These are phyloP conservation scores for Cyclotella choctawhatcheeana DNA, from an alignment of 108 stramenopile genomes.

Conservation along the genomic window DNA sequence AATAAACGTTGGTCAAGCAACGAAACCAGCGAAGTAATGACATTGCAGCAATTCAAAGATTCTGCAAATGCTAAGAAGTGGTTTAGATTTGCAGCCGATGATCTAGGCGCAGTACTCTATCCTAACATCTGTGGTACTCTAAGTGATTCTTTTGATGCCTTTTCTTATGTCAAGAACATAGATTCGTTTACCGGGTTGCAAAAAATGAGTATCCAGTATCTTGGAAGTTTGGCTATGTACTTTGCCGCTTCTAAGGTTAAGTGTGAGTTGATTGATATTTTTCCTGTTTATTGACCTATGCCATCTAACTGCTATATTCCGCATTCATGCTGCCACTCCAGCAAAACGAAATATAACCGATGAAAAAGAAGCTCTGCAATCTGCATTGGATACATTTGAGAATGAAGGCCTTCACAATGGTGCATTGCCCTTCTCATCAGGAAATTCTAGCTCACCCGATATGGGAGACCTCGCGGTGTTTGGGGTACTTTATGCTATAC, in stretches of 20 bases:
- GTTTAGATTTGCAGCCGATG: slow-evolving; percentile 80
- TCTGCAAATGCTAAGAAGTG: slow-evolving; percentile 66
- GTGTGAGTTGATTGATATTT: slow-evolving; percentile 58
- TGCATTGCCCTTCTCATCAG: slow-evolving; percentile 34
- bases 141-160: slow-evolving; percentile 76
- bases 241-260: slow-evolving; percentile 88
- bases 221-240: slow-evolving; percentile 91
- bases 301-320: no score
- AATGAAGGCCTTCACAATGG: slow-evolving; percentile 57
- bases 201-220: slow-evolving; percentile 61
- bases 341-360: slow-evolving; percentile 80
- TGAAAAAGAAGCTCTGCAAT: slow-evolving; percentile 72
- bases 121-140: slow-evolving; percentile 89
- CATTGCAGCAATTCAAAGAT: slow-evolving; percentile 52
- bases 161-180: slow-evolving; percentile 80
- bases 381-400: slow-evolving; percentile 65
- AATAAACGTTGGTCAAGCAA: slow-evolving; percentile 41
- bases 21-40: slow-evolving; percentile 29
- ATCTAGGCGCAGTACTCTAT: slow-evolving; percentile 85
- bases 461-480: slow-evolving; percentile 88
- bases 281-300: not conserved
- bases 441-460: slow-evolving; percentile 37
- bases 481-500: slow-evolving; percentile 78
- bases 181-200: slow-evolving; percentile 63
- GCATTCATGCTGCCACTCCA: no score